Percentiles rank a stretch among this genome's conserved stretches.
Conservation (phyloP, 2,329 filamentous ascomycete species). For the Nigrograna mackinnonii region DNA sequence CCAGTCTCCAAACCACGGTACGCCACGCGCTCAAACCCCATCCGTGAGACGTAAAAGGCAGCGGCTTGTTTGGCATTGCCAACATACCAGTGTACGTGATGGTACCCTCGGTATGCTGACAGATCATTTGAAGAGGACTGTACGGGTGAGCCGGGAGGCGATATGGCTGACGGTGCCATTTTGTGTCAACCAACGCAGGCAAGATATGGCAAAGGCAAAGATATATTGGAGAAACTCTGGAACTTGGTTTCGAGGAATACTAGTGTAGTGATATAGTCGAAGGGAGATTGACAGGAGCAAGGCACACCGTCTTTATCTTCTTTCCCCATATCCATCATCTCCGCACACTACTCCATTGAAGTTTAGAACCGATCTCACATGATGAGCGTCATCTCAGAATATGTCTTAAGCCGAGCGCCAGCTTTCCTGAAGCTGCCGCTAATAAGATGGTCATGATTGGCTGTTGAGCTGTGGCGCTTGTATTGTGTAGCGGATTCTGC, state of each 20-base stretch:
- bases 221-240: too few relatives aligned
- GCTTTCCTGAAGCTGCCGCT: slow-evolving; percentile 1
- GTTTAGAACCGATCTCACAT: background rate
- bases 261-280: too few relatives aligned
- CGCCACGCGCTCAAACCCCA: slow-evolving; percentile 82
- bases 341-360: background rate
- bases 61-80: slow-evolving; percentile 96
- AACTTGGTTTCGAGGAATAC: too few relatives aligned
- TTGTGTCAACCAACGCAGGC: too few relatives aligned
- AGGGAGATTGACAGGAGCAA: too few relatives aligned
- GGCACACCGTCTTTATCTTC: background rate
- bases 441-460: too few relatives aligned
- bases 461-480: too few relatives aligned
- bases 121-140: slow-evolving; percentile 44
- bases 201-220: too few relatives aligned
- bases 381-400: slow-evolving; percentile 5
- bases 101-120: slow-evolving; percentile 75
- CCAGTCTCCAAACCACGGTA: slow-evolving; percentile 90
- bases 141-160: slow-evolving; percentile 47
- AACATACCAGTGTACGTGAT: slow-evolving; percentile 95
- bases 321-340: slow-evolving; percentile 1
- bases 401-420: slow-evolving; percentile 8
- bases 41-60: slow-evolving; percentile 82
- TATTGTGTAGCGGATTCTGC: too few relatives aligned
- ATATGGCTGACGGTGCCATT: slow-evolving; percentile 39